phyloP scores from a whole-genome alignment of 345 rosid genomes.

The Aegle marmelos region DNA sequence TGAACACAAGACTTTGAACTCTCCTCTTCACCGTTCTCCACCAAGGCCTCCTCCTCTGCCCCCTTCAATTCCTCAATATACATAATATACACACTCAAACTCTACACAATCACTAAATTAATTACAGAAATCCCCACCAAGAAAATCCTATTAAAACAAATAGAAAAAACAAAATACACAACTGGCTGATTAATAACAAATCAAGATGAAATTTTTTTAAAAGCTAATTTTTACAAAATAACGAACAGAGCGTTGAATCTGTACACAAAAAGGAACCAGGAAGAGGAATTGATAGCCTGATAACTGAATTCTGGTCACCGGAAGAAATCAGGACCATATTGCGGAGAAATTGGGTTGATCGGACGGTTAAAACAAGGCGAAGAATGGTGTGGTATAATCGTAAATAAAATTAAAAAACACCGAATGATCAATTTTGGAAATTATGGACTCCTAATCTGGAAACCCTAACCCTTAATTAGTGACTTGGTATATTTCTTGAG shows the following conservation, averaged over 20 bases:
- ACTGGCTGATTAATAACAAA: not conserved
- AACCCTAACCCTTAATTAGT: constrained; percentile 16
- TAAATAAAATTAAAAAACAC: not conserved
- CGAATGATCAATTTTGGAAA: not conserved
- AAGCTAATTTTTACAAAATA: constrained; percentile 31
- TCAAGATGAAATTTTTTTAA: not conserved
- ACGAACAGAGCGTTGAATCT: constrained; percentile 27
- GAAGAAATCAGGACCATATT: constrained; percentile 37
- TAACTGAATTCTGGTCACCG: constrained; percentile 7
- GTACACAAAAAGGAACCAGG: constrained; percentile 25
- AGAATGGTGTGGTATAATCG: constrained; percentile 2
- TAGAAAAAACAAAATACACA: not conserved
- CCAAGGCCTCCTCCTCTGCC: constrained; percentile 34
- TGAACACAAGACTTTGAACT: not conserved
- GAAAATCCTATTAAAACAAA: constrained; percentile 22
- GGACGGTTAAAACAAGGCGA: constrained; percentile 22
- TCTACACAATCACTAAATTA: constrained; percentile 18
- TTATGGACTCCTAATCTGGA: not conserved
- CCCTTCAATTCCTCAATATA: constrained; percentile 73
- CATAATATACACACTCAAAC: constrained; percentile 49
- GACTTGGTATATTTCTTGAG: constrained; percentile 19
- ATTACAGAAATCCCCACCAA: constrained; percentile 10
- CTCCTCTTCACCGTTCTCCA: constrained; percentile 17
- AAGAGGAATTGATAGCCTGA: constrained; percentile 18
- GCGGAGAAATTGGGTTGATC: constrained; percentile 15